Base-by-base conservation (phyloP, 208 protist species). In the Sergeia podlipaevii region DNA sequence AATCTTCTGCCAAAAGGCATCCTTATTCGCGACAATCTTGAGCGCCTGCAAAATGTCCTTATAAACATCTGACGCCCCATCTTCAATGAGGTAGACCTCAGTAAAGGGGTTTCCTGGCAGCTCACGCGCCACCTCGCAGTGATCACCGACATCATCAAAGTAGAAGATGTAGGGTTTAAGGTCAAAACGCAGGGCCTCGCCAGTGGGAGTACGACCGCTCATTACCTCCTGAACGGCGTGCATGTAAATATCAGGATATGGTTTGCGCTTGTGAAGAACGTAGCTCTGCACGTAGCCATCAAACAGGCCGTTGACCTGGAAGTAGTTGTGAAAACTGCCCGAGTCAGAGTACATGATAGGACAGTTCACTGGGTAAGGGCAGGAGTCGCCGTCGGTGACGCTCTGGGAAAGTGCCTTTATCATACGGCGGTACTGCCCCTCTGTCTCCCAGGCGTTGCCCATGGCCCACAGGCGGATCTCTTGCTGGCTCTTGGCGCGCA, bases 381-480 rank as follows among this genome's bases (percentile, higher is more conserved):
- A 64, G 46, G 67, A 73, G 34, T 78, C 56, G 8, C 63, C 54
- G 37, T 84, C 70, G 26, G 37, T 29, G 34, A 85, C 59, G 7
- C 47, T 65, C 42, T 48, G 50, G n/a, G 50, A 48, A 23, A 74
- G 46, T 0, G 69, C 72, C 34, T 77, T 75, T 20, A 65, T 29
- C 76, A 85, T 91, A 28, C 74, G 74, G n/a, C 64, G 61, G 50
- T 90, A 90, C 57, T 90, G 76, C 24, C 82, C 82, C 60, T 90
- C 82, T 29, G 53, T 62, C 61, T 90, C 77, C 83, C 83, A 91
- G 34, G 67, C 74, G 60, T 91, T 91, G 28, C 72, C 67, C 46
- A 91, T 84, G 7, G 77, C 83, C 23, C 75, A 80, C 30, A 91
- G 65, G 7, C 79, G 71, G 29, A 91, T 85, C 65, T 91, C 78